A percentile compares a stretch with the other conserved stretches of the same genome.
Evolutionary conservation across 805 yeast species (phyloP).

Genomic region (Jamesozyma gamospora): DNA sequence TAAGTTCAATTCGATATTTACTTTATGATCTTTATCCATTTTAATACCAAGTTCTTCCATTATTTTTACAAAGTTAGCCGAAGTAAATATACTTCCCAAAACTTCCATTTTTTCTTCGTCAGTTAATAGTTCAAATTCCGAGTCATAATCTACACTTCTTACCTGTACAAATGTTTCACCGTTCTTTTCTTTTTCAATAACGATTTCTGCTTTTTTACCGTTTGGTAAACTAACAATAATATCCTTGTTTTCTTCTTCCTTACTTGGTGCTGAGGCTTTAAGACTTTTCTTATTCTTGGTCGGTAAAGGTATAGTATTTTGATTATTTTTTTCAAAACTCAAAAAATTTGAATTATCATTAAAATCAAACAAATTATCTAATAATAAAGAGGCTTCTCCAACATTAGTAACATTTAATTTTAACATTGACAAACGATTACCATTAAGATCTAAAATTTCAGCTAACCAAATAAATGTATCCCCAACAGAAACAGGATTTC

Average conservation of each 20-base stretch:
- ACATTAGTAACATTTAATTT: background rate
- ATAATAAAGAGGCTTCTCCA: constrained; percentile 1
- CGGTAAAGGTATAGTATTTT: background rate
- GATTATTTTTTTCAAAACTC: background rate
- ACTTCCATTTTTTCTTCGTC: background rate
- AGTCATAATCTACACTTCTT: background rate
- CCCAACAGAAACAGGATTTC: constrained; percentile 14
- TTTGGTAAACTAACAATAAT: background rate
- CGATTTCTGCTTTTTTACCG: background rate
- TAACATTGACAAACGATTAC: background rate
- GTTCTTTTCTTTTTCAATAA: background rate
- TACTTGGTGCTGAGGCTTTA: background rate
- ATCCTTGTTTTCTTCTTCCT: background rate
- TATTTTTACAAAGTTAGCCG: background rate
- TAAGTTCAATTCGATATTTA: no score
- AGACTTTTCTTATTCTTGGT: background rate
- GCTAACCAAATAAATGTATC: constrained; percentile 27
- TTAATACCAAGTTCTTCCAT: background rate
- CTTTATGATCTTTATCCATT: background rate
- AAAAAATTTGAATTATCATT: background rate
- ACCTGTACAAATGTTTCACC: background rate
- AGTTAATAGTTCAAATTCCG: background rate
- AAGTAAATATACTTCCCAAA: background rate
- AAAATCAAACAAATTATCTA: constrained; percentile 1
- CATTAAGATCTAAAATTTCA: constrained; percentile 1